Evolutionary conservation across 352 stramenopile genomes (phyloP), one percentile per base, ranked within the genome.

Genomic region (Phytophthora pini): DNA sequence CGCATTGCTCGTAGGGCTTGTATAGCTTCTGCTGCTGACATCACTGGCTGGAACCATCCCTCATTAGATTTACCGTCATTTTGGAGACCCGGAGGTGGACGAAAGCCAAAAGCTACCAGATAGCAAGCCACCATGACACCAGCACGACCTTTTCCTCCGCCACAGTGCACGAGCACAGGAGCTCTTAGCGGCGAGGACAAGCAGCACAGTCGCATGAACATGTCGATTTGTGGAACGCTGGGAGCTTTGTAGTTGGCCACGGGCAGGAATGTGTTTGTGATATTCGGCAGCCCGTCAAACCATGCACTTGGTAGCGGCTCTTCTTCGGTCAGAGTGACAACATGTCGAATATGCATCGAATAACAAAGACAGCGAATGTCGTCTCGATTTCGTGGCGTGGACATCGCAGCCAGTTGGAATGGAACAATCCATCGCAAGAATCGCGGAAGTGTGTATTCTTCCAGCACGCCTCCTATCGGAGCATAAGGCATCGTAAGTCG

Each of bases 71-170:
- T 40, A 50, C 5, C 49, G 2, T 61, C 46, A 20, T 53, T 40
- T 4, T 47, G 52, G 3, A 49, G n/a, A 13, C 51, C 38, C 4
- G 49, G 5, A 22, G 78, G 76, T 5, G 69, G 50, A 2, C 45
- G 47, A n/a, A 88, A 90, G 6, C 81, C 81, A 26, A 84, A 90
- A 9, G 79, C 81, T 2, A 88, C 79, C 15, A 90, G 49, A 60
- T 90, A 90, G 36, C 79, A 90, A 20, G 81, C 81, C 15, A 89
- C 46, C 75, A 91, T 84, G n/a, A 79, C 80, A 22, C 82, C 80
- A 7, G 80, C 78, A 2, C 82, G 77, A 1, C 82, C 82, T 61
- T 89, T 91, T 47, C 82, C 82, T 26, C 82, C 82, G 26, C 80
- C 80, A 51, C 82, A 91, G 41, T 91, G 82, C 5, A 89, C 79